These are phyloP conservation scores for Selenicereus undatus DNA, from an alignment of 148 eudicot species.

Conservation along the genomic window DNA sequence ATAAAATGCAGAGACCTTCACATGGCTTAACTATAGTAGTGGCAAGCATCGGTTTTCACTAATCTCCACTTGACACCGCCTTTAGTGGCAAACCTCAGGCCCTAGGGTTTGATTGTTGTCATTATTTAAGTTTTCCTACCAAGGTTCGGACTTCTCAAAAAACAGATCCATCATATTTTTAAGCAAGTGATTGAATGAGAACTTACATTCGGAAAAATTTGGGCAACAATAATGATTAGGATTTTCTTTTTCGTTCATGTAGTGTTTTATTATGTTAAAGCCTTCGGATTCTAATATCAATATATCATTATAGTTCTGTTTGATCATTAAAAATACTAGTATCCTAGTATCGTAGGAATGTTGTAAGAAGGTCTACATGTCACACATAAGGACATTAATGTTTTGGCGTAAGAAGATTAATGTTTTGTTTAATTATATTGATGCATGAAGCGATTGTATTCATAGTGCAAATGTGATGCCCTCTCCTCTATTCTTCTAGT, in stretches of 20 bases:
- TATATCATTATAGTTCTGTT: background rate
- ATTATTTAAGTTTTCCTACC: background rate
- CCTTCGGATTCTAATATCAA: background rate
- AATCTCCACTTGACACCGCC: background rate
- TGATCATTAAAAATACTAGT: no score
- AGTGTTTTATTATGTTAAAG: background rate
- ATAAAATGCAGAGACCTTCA: background rate
- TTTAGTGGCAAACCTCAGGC: background rate
- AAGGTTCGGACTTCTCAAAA: no score
- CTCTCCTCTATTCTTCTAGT: background rate
- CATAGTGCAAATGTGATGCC: background rate
- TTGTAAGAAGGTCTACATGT: background rate
- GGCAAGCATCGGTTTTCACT: background rate
- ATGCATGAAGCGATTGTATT: background rate
- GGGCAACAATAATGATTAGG: no score
- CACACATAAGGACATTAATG: no score
- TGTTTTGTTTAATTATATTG: background rate
- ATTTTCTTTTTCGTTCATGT: no score
- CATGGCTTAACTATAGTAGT: background rate
- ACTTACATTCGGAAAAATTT: no score
- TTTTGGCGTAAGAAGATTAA: no score
- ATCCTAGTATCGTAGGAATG: background rate
- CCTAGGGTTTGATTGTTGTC: background rate
- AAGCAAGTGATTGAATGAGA: no score
- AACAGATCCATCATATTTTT: no score